Evolutionary conservation across 2,329 filamentous ascomycete species (phyloP), one percentile per base, ranked within the genome.

Genomic region (Diplodia mutila): DNA sequence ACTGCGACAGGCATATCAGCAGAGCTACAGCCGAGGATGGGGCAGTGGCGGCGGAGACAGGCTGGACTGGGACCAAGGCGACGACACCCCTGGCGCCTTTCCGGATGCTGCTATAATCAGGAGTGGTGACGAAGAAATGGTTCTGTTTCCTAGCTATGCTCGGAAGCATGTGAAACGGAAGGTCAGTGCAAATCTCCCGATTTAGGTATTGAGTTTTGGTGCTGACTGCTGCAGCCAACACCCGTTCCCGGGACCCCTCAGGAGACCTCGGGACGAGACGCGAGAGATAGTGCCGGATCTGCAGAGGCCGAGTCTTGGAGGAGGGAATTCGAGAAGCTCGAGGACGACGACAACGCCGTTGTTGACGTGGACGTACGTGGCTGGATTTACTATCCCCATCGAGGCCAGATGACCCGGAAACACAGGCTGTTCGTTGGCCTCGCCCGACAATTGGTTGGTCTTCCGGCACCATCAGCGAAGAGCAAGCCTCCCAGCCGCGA

Each of bases 331-430:
- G 88, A 94, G 67, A 86, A 86, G 69, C 86, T 90, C 65, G 91
- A 97, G 76, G 90, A 94, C 69, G 89, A 93, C 73, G 89, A 93
- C 73, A 91, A 91, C 76, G 93, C 94, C 0, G 84, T 97, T 4
- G 91, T 97, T 1, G 94, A 98, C 75, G 92, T 98, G 6, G 94
- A 99, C 77, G 92, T 99, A 27, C 87, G 94, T 72, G 95, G 95
- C 16, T 99, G 96, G 95, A 87, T 98, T 63, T 99, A 97, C 78
- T 88, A 89, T 48, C 94, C 94, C 21, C 92, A 94, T 74, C 86
- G 85, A 71, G 93, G 93, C 0, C 93, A 92, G 4, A 89, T 97
- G 86, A 94, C 88, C 29, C 87, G 94, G 72, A 93, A 93, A 74
- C 96, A 97, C 74, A 87, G 95, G 46, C 84, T 98, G 69, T 84